Base-by-base conservation (phyloP, 2,329 filamentous ascomycete species). In the Cadophora malorum region DNA sequence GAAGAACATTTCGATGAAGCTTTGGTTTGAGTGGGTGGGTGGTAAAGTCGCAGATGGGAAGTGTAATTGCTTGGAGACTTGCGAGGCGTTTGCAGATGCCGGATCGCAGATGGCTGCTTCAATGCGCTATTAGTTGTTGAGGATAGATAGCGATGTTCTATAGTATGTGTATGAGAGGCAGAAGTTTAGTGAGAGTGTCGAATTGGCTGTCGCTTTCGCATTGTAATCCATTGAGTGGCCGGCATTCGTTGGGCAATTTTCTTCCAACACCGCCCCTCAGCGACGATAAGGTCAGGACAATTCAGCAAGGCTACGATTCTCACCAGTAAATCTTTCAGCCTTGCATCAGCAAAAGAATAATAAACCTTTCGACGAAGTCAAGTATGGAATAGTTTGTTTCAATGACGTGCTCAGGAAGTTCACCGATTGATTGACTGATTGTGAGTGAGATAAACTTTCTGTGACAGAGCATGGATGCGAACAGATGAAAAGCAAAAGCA, bases 1-100 rank as follows among this genome's bases (percentile, higher is more conserved):
- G 67, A 74, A 73, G 56, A 73, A 66, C 71, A 73, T 74, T 35
- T 65, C 68, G 65, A n/a, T n/a, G n/a, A n/a, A n/a, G n/a, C n/a
- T n/a, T 47, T 33, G 60, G 47, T n/a, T 53, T 19, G 25, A 19
- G 38, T 33, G 16, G 10, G 25, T 47, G 19, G 52, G n/a, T 45
- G 21, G 19, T 28, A 28, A n/a, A 25, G 25, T 65, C 3, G 28
- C 9, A n/a, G 50, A 33, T 41, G 45, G 21, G 41, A 9, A 35
- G 9, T 35, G 33, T n/a, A n/a, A n/a, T n/a, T n/a, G n/a, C n/a
- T n/a, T n/a, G n/a, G n/a, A n/a, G n/a, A n/a, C n/a, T n/a, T n/a
- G n/a, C n/a, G n/a, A n/a, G 16, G 41, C 4, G 14, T 45, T 38
- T 12, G 41, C 14, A 5, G 16, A 19, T 10, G 10, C 12, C 7